Base-by-base conservation (phyloP, 257 asterid genomes). In the Agastache rugosa region DNA sequence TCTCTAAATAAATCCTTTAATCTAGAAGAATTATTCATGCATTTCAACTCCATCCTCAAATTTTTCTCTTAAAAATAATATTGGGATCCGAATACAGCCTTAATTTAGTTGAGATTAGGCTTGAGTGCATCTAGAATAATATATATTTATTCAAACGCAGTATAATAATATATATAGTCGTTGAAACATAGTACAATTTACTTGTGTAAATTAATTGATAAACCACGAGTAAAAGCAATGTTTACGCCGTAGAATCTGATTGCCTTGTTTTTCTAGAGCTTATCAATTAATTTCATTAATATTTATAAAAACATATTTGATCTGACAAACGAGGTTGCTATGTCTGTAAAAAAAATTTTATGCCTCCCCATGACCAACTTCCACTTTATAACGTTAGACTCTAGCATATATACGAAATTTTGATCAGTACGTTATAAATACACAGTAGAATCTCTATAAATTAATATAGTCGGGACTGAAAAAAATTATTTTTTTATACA, bases 331-430 rank as follows among this genome's bases (percentile, higher is more conserved):
- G 63, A 56, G 63, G 63, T 56, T 22, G 60, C 60, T 53, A 9
- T 53, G 12, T 53, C 29, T 53, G 25, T 8, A 17, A 23, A 20
- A 7, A 20, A 19, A 5, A n/a, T n/a, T 53, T 8, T 8, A 53
- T 53, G 60, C 16, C 5, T 5, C 51, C 6, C 2, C 48, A 42
- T 7, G 5, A 42, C 48, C 47, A 41, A 0, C 23, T 11, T 5
- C 39, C 17, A 8, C 8, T 56, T 23, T 11, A 22, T 20, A 75
- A 75, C 75, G 63, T 67, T 29, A 19, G 44, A 2, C 27, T 75
- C 63, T 44, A 70, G 35, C 79, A 25, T 56, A 45, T n/a, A n/a
- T n/a, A 66, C 60, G 1, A 25, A 67, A 55, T 17, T 7, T 8
- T 2, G 6, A 45, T 45, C 12, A 45, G 17, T 14, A 14, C 17